Conservation (phyloP, 2,329 filamentous ascomycete species). For the Beauveria brongniartii region DNA sequence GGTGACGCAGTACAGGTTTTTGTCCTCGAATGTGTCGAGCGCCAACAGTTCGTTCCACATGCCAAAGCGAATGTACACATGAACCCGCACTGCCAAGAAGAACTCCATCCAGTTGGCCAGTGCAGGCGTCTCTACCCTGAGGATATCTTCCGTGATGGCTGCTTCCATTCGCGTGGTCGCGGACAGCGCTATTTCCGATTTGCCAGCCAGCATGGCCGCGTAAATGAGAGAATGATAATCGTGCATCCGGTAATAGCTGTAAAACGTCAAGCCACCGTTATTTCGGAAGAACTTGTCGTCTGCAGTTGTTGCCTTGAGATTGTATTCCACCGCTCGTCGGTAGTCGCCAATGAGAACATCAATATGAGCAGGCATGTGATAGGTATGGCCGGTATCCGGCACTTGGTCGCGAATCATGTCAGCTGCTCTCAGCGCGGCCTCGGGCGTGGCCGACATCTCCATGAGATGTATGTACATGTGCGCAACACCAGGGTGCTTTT, state of each 20-base stretch:
- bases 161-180: constrained; percentile 46
- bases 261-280: constrained; percentile 55
- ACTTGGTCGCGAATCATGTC: constrained; percentile 46
- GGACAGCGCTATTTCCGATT: constrained; percentile 48
- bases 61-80: no score
- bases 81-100: no score
- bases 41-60: no score
- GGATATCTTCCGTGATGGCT: constrained; percentile 19
- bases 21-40: no score
- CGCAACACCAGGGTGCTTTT: constrained; percentile 54
- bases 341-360: constrained; percentile 67
- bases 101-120: no score
- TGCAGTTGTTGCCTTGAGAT: constrained; percentile 51
- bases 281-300: constrained; percentile 30
- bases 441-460: constrained; percentile 60
- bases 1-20: no score
- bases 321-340: constrained; percentile 52
- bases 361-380: constrained; percentile 68
- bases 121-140: no score
- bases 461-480: constrained; percentile 65
- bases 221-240: constrained; percentile 63
- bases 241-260: constrained; percentile 61
- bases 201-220: constrained; percentile 62
- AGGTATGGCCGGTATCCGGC: constrained; percentile 59
- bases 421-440: constrained; percentile 49